Base-by-base conservation (phyloP, 331 rosid species). In the Pyrus hybrid region DNA sequence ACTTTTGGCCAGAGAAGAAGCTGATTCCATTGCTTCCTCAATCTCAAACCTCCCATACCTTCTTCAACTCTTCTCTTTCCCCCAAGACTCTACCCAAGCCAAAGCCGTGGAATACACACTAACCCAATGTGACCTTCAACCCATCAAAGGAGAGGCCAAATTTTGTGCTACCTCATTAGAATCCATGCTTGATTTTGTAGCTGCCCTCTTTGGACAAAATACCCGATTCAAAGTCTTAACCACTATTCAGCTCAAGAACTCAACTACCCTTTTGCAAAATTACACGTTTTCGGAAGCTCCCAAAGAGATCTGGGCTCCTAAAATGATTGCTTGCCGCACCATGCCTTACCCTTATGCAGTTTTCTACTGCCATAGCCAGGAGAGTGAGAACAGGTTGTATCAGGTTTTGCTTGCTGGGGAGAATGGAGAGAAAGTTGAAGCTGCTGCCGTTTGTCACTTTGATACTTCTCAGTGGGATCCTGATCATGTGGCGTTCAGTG, bases 321-420 rank as follows among this genome's bases (percentile, higher is more conserved):
- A 82, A 35, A 74, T 89, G 49, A 73, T 93, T 32, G 92, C 91
- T 3, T 93, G 98, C 53, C 98, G 91, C 75, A 80, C 88, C 9
- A 77, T 91, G 91, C 93, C 96, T 43, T 93, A 86, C 82, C 98
- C 97, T 68, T 86, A 85, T 65, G 95, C 90, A 49, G 86, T 93
- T 13, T 91, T 83, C 74, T 93, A 87, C n/a, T 89, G 97, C 79
- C 97, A 93, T 54, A 58, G 82, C 76, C 93, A 90, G 21, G 49
- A 80, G 47, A 79, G 87, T 33, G 89, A 87, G 28, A 83, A 84
- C 9, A 81, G 45, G 73, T 25, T 91, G 29, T 86, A 80, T 79
- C 83, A 86, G 74, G 80, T 91, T 35, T 56, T 75, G 8, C 79
- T 91, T 0, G 78, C 82, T 11, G 95, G 87, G 43, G 86, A 89